Evolutionary conservation across 441 rosid genomes (phyloP).

Genomic region (Erysimum pusillum): DNA sequence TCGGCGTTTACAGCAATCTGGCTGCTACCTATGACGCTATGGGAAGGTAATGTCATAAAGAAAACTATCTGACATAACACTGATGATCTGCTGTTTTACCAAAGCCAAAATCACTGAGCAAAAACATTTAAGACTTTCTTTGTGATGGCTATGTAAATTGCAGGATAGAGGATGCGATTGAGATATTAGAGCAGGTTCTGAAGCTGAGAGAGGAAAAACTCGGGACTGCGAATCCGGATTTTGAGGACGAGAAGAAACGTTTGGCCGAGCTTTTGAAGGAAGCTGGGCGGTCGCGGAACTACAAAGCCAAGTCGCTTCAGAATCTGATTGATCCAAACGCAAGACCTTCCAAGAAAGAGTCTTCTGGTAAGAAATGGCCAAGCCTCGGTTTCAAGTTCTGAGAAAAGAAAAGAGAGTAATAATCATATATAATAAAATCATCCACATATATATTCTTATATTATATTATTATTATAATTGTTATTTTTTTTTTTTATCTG

Average conservation of each 20-base stretch:
- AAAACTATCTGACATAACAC: neutral
- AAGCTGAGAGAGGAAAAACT: constrained; percentile 96
- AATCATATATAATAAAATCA: constrained; percentile 31
- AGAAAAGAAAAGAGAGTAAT: constrained; percentile 14
- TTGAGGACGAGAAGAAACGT: constrained; percentile 91
- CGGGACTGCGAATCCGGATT: constrained; percentile 96
- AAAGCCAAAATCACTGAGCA: neutral
- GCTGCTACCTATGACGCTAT: constrained; percentile 99
- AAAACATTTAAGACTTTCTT: neutral
- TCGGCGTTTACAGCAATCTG: constrained; percentile 93
- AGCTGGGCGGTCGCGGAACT: constrained; percentile 87
- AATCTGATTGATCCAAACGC: constrained; percentile 90
- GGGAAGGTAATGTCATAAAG: constrained; percentile 76
- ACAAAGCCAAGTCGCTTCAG: constrained; percentile 94
- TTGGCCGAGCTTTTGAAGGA: constrained; percentile 94
- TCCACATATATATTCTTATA: constrained; percentile 40
- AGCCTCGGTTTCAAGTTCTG: constrained; percentile 86
- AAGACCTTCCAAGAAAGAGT: constrained; percentile 79
- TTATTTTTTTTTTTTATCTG: constrained; percentile 15
- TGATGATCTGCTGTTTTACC: constrained; percentile 9
- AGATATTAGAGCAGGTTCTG: constrained; percentile 89
- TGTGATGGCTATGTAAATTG: constrained; percentile 36
- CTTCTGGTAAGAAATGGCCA: constrained; percentile 82
- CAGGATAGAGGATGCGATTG: constrained; percentile 97
- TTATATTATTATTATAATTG: constrained; percentile 8